These are phyloP conservation scores for Venturia pyrina DNA, from an alignment of 2,329 filamentous ascomycete genomes.

Conservation along the genomic window DNA sequence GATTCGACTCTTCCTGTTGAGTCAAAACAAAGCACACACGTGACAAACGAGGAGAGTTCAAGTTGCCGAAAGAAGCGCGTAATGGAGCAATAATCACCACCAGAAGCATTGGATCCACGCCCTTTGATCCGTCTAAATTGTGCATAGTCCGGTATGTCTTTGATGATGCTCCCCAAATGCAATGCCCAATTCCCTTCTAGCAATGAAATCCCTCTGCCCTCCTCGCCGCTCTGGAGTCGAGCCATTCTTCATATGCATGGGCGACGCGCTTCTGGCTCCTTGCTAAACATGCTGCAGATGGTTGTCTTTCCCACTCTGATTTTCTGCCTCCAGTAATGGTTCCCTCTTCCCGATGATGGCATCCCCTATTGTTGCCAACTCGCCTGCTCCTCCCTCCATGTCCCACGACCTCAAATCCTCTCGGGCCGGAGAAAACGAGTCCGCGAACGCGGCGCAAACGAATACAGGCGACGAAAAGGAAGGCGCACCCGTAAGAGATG, in stretches of 20 bases:
- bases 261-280: not conserved
- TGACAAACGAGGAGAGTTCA: not conserved
- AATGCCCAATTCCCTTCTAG: slow-evolving; percentile 1
- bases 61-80: slow-evolving; percentile 1
- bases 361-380: slow-evolving; percentile 2
- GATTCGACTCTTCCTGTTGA: not conserved
- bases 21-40: not conserved
- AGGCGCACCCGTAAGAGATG: slow-evolving; percentile 23
- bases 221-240: not conserved
- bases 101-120: slow-evolving; percentile 5
- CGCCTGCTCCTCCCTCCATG: slow-evolving; percentile 1
- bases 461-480: not conserved
- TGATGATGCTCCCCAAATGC: slow-evolving; percentile 1
- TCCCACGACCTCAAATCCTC: not conserved
- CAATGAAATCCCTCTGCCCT: not conserved
- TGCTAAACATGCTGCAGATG: slow-evolving; percentile 6
- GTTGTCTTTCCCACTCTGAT: not conserved
- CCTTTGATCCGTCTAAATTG: slow-evolving; percentile 4
- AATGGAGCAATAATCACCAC: slow-evolving; percentile 6
- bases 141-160: slow-evolving; percentile 7
- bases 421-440: not conserved
- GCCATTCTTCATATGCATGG: not conserved
- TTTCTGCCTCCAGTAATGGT: slow-evolving; percentile 1
- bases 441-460: not conserved
- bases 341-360: not conserved